phyloP scores from a whole-genome alignment of 2,329 filamentous ascomycete genomes.

The Raffaelea albimanens region DNA sequence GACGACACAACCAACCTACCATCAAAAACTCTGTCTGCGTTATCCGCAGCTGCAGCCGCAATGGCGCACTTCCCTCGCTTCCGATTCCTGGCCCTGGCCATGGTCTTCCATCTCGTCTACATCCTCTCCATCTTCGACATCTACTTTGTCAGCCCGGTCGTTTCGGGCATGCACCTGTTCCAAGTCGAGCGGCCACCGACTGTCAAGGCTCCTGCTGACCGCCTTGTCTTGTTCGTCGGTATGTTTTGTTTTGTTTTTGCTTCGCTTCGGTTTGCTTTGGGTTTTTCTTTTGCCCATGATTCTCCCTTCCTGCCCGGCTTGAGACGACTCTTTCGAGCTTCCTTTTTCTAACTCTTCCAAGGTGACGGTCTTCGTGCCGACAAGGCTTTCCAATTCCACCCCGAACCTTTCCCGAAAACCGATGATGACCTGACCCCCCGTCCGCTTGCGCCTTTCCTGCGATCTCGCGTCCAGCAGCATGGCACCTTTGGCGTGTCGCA shows the following conservation, averaged over 20 bases:
- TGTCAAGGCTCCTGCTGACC: conserved; percentile 69
- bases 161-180: conserved; percentile 86
- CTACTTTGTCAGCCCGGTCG: conserved; percentile 96
- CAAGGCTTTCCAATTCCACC: conserved; percentile 92
- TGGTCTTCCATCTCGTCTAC: conserved; percentile 89
- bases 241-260: conserved; percentile 16
- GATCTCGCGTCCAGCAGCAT: conserved; percentile 76
- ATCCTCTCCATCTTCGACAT: conserved; percentile 96
- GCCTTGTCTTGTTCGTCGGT: conserved; percentile 91
- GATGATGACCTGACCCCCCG: conserved; percentile 60
- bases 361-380: conserved; percentile 92
- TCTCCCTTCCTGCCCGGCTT: not conserved
- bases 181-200: conserved; percentile 51
- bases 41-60: not conserved
- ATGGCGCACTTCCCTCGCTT: conserved; percentile 57
- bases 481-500: conserved; percentile 97
- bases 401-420: conserved; percentile 67
- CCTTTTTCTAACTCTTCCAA: conserved; percentile 18
- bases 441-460: conserved; percentile 81
- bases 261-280: not conserved
- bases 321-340: not conserved
- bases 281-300: not conserved
- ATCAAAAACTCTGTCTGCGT: not conserved
- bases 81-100: conserved; percentile 77
- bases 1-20: not conserved